Evolutionary conservation across 805 yeast species (phyloP), one percentile per base, ranked within the genome.

Genomic region (Saccharomyces eubayanus): DNA sequence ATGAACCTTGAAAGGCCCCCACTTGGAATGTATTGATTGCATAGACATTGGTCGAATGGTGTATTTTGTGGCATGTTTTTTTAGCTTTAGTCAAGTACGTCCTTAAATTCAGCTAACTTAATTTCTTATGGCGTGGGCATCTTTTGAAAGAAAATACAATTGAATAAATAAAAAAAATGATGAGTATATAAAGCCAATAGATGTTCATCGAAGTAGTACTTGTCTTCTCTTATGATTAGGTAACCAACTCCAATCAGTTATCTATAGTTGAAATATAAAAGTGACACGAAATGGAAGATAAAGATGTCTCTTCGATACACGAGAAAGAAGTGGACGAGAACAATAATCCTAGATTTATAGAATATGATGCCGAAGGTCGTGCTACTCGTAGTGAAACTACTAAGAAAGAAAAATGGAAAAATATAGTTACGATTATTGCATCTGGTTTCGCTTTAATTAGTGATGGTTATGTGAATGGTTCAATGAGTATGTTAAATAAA

Each of bases 371-470:
- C 10, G 41, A 36, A 16, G n/a, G 41, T 5, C 41, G 41, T 36
- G 41, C 41, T 14, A 16, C 41, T 16, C 41, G 41, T 36, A 36
- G 21, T 36, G 21, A 36, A 36, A 5, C 41, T 21, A n/a, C 41
- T 6, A 36, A 16, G 21, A 36, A 36, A 36, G 21, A 36, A n/a
- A 36, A 36, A 36, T 36, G 41, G 41, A 36, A n/a, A 16, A 36
- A 36, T 16, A 36, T 36, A 36, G 21, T 36, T 16, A 36, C 94
- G 5, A 82, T 87, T 50, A 75, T 86, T 57, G 84, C 89, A 11
- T 84, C 96, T 0, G 97, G 97, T 57, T 94, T 96, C 0, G 97
- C 97, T 52, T 76, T 91, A 48, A 90, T 91, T 71, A 85, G 95
- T 40, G 98, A 92, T 71, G 97, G 97, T 52, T 91, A 90, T 67